These are phyloP conservation scores for Penicillium sp. DNA, from an alignment of 2,329 filamentous ascomycete genomes.

Conservation along the genomic window DNA sequence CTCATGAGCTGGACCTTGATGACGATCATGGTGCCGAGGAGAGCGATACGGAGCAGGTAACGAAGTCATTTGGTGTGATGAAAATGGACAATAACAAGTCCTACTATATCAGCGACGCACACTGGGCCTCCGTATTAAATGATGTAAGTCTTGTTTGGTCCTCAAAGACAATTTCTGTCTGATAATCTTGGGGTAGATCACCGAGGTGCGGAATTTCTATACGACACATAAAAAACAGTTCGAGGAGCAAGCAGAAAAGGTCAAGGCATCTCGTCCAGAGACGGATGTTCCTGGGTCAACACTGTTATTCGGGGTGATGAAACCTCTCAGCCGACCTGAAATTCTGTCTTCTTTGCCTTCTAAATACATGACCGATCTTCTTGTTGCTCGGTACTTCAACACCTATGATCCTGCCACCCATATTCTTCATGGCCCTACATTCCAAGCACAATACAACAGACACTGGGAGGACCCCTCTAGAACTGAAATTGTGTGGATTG, in stretches of 20 bases:
- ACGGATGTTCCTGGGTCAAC: constrained; percentile 64
- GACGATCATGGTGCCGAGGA: constrained; percentile 58
- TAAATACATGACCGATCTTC: constrained; percentile 77
- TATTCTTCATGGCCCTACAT: constrained; percentile 80
- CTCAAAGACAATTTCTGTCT: not conserved
- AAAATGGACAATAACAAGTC: constrained; percentile 79
- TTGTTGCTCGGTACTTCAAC: constrained; percentile 89
- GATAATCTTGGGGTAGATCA: constrained; percentile 57
- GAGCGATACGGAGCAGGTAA: constrained; percentile 69
- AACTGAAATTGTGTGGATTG: constrained; percentile 61
- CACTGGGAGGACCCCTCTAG: constrained; percentile 62
- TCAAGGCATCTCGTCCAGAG: constrained; percentile 64
- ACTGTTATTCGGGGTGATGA: constrained; percentile 72
- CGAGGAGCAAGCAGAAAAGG: constrained; percentile 75
- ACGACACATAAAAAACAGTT: constrained; percentile 81
- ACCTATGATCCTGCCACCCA: constrained; percentile 67
- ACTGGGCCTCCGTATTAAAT: constrained; percentile 77
- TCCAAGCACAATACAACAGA: constrained; percentile 70
- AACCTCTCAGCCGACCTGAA: constrained; percentile 71
- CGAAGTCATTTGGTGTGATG: constrained; percentile 75
- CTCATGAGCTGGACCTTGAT: constrained; percentile 44
- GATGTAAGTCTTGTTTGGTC: constrained; percentile 51
- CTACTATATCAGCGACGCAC: constrained; percentile 77
- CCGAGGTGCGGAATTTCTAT: constrained; percentile 93
- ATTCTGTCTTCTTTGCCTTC: constrained; percentile 76